Percentiles rank a stretch among this genome's conserved stretches.
Conservation (phyloP, 2,329 filamentous ascomycete species). For the Colletotrichum nymphaeae region DNA sequence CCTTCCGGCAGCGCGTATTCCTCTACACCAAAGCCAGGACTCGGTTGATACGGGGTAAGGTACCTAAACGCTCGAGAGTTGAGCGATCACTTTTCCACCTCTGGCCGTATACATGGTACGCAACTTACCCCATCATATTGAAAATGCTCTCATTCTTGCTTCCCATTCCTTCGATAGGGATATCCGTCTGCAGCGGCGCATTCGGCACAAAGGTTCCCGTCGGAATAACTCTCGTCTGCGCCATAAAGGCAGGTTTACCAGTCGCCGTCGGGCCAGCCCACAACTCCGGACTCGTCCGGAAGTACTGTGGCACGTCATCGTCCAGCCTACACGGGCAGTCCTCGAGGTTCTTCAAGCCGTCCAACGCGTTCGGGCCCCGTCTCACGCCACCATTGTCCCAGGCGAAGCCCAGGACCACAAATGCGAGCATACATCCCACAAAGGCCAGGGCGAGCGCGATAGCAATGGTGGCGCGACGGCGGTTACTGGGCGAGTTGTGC, state of each 20-base stretch:
- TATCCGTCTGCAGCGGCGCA: conserved; percentile 75
- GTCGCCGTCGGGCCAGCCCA: conserved; percentile 77
- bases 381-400: conserved; percentile 35
- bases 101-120: neutral
- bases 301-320: conserved; percentile 68
- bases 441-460: conserved; percentile 41
- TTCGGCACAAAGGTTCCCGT: conserved; percentile 75
- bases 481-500: conserved; percentile 3
- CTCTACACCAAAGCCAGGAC: conserved; percentile 78
- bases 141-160: conserved; percentile 74
- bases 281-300: conserved; percentile 70
- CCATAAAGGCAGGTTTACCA: conserved; percentile 75
- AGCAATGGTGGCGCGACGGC: conserved; percentile 19
- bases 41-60: conserved; percentile 76
- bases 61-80: conserved; percentile 47
- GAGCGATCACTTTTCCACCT: neutral
- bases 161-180: conserved; percentile 72
- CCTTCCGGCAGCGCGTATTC: conserved; percentile 76
- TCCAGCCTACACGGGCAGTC: conserved; percentile 45
- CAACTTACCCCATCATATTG: conserved; percentile 69
- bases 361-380: conserved; percentile 30
- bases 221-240: conserved; percentile 76
- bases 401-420: conserved; percentile 49
- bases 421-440: conserved; percentile 48
- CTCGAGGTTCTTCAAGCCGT: conserved; percentile 36